Conservation (phyloP, 176 grass and related monocot genomes). For the Oryza meridionalis region DNA sequence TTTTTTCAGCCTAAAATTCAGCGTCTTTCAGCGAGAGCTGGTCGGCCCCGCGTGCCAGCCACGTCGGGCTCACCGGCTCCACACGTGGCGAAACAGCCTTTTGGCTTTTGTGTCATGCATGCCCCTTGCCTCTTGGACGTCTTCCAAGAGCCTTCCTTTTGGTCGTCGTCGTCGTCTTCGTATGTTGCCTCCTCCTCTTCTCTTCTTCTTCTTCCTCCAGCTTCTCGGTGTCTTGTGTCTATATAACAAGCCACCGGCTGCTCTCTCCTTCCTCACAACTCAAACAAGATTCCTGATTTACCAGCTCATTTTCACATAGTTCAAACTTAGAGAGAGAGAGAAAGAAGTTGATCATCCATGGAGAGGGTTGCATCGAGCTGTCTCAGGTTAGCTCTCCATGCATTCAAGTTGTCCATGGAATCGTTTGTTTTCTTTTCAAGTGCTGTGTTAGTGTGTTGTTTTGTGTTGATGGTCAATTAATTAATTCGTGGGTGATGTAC, state of each 20-base stretch:
- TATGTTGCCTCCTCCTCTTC: slow-evolving; percentile 3
- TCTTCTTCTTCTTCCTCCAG: not conserved
- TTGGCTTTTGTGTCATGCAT: too few species aligned
- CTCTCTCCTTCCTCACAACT: slow-evolving; percentile 5
- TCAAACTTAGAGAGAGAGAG: not conserved
- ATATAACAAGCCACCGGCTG: slow-evolving; percentile 22
- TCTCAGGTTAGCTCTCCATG: not conserved
- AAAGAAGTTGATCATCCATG: slow-evolving; percentile 11
- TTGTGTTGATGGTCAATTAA: not conserved
- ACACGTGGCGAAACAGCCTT: not conserved
- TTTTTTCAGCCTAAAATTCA: too few species aligned
- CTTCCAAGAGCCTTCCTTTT: slow-evolving; percentile 36
- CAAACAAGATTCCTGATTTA: not conserved
- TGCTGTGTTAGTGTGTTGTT: not conserved
- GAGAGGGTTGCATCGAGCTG: slow-evolving; percentile 38
- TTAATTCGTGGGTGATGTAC: not conserved
- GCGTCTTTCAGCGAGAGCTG: too few species aligned
- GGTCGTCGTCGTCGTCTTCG: slow-evolving; percentile 21
- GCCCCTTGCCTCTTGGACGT: slow-evolving; percentile 19
- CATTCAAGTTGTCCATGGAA: too few species aligned
- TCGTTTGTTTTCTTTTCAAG: too few species aligned
- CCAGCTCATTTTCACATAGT: not conserved
- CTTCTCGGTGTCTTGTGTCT: not conserved
- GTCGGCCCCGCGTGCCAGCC: not conserved
- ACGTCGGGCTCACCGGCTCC: not conserved